Percentiles rank a stretch among this genome's conserved stretches.
phyloP scores from a whole-genome alignment of 352 stramenopile species.

The Globisporangium rhizosaccharum region DNA sequence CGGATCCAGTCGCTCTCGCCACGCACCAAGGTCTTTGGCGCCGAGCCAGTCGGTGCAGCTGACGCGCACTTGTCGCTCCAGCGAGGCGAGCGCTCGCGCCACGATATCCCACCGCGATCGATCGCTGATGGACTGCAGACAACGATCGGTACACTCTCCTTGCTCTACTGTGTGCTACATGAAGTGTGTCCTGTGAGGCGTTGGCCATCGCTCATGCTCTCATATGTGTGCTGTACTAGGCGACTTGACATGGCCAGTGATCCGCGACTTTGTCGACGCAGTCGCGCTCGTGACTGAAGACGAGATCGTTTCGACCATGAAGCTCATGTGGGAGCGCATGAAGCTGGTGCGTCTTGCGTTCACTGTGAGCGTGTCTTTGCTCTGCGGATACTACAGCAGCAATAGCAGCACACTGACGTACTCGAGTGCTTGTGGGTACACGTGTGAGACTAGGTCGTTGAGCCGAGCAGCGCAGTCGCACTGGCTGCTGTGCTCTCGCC shows the following conservation, averaged over 20 bases:
- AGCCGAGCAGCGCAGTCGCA: constrained; percentile 56
- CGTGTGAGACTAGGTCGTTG: constrained; percentile 39
- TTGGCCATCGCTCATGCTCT: no score
- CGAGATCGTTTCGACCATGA: constrained; percentile 77
- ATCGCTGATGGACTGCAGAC: constrained; percentile 75
- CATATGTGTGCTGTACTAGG: constrained; percentile 13
- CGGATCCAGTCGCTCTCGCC: constrained; percentile 24
- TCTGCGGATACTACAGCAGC: no score
- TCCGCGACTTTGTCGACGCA: constrained; percentile 84
- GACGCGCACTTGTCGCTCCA: constrained; percentile 49
- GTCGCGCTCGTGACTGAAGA: constrained; percentile 82
- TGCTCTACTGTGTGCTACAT: neutral
- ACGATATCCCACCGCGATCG: constrained; percentile 36
- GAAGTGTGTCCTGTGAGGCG: no score
- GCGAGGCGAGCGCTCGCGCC: constrained; percentile 36
- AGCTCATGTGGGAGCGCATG: constrained; percentile 88
- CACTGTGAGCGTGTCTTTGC: no score
- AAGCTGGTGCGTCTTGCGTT: constrained; percentile 48
- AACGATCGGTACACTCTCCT: constrained; percentile 37
- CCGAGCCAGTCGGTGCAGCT: constrained; percentile 57
- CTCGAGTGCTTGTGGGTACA: neutral
- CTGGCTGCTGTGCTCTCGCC: constrained; percentile 34
- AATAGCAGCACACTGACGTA: neutral
- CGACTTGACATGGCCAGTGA: constrained; percentile 79
- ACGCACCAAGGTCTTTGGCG: constrained; percentile 61